phyloP scores from a whole-genome alignment of 2,329 filamentous ascomycete species.

The Ceratocystis colombiana region DNA sequence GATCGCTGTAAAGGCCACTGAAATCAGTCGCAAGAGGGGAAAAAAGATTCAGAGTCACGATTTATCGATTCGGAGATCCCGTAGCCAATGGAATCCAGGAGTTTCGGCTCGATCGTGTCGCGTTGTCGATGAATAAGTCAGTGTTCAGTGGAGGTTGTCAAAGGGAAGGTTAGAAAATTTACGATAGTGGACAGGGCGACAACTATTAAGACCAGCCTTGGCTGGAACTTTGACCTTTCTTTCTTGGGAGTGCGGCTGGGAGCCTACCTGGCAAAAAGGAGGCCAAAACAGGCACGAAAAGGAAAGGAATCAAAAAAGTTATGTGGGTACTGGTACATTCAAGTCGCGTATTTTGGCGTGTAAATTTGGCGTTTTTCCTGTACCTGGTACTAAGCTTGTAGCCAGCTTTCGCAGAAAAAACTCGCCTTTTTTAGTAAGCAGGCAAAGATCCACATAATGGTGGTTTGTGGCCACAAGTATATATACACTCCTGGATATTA shows the following conservation, averaged over 20 bases:
- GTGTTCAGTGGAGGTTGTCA: slow-evolving; percentile 20
- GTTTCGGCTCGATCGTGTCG: slow-evolving; percentile 24
- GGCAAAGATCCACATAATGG: not conserved
- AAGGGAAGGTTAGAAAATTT: slow-evolving; percentile 27
- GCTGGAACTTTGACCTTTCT: slow-evolving; percentile 23
- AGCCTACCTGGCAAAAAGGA: slow-evolving; percentile 24
- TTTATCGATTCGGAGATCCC: slow-evolving; percentile 24
- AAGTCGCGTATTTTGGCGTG: slow-evolving; percentile 7
- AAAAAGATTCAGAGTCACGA: slow-evolving; percentile 16
- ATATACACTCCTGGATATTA: not conserved
- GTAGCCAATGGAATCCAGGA: slow-evolving; percentile 22
- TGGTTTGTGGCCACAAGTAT: not conserved
- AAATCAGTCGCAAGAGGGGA: not conserved
- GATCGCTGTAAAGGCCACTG: slow-evolving; percentile 4
- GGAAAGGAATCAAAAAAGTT: not conserved
- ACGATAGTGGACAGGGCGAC: slow-evolving; percentile 25
- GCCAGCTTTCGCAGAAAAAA: not conserved
- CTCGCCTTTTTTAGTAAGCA: slow-evolving; percentile 2
- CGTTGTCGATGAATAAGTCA: slow-evolving; percentile 19
- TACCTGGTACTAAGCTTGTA: slow-evolving; percentile 16
- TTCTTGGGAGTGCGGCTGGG: slow-evolving; percentile 22
- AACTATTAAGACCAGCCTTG: slow-evolving; percentile 24
- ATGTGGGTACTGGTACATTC: slow-evolving; percentile 19
- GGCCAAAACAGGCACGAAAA: slow-evolving; percentile 12
- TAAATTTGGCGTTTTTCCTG: slow-evolving; percentile 15